Base-by-base conservation (phyloP, 352 stramenopile species). In the Phytophthora melonis region DNA sequence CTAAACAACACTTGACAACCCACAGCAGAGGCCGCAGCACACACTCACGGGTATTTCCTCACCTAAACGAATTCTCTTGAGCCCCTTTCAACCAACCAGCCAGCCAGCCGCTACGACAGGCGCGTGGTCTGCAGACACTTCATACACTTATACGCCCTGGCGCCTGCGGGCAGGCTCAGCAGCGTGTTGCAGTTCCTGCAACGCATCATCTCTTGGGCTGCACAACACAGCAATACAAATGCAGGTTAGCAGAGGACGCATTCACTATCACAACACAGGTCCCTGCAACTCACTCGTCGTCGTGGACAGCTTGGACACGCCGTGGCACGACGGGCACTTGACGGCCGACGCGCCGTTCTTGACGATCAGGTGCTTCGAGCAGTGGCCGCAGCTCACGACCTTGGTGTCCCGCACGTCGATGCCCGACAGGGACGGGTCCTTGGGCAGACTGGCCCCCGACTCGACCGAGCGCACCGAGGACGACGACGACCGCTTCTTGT, bases 81-180 rank as follows among this genome's bases (percentile, higher is more conserved):
- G 32, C 56, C 19, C 2, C 23, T 25, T 25, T 25, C 23, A 25
- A 25, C 23, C 5, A 27, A 13, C 59, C 27, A 32, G 6, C 27
- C 27, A 30, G 3, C 58, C 27, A 58, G 18, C 55, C 54, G 13
- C 86, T 82, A 95, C 43, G 89, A 94, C 49, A 95, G 53, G 19
- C 87, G 80, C 27, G 87, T 95, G 13, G 89, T 95, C 67, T 95
- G 84, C 36, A 95, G 68, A 39, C 89, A 95, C 60, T 95, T 95
- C 87, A 95, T 95, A 77, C 89, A 95, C 75, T 97, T 97, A 88
- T 97, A 97, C 57, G 88, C 88, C 67, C 83, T 93, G 65, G 88
- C 88, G 34, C 90, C 90, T 3, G 83, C 83, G 0, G 90, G 90
- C 23, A 97, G 74, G 70, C 87, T 95, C 63, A 97, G 62, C 11